Base-by-base conservation (phyloP, 352 stramenopile species). In the Phytophthora sojae region DNA sequence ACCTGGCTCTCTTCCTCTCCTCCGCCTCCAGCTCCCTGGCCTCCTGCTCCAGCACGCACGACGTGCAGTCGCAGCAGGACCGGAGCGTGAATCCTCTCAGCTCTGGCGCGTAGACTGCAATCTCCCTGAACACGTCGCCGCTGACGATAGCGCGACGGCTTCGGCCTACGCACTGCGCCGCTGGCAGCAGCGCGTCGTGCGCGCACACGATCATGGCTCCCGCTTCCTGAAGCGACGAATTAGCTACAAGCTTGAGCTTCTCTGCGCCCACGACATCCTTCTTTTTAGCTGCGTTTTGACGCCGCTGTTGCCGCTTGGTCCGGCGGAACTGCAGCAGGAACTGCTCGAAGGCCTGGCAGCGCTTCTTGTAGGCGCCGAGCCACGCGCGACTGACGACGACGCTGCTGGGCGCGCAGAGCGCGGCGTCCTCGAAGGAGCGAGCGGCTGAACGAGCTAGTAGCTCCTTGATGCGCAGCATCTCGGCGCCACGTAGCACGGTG, bases 321-420 rank as follows among this genome's bases (percentile, higher is more conserved):
- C 77, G 59, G 9, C 82, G 85, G 52, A 94, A 94, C 63, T 95
- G 89, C 69, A 78, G 68, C 15, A 95, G 35, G 63, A 83, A 90
- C 71, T 95, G 87, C 72, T 96, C 89, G 67, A 86, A 91, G 15
- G 26, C 47, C 42, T 90, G 82, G 60, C 85, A 89, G 44, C 87
- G 83, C 58, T 90, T 92, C 69, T 84, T 89, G 77, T 81, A 95
- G 35, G 84, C 84, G 23, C 90, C 70, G 23, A 93, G 77, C 85
- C 88, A 96, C 26, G 86, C 80, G 55, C 86, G 89, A 65, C 85
- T 90, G 49, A 95, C 74, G 19, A 95, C 60, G 32, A 96, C 81
- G 50, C 73, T 78, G 6, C 69, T 76, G 8, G 76, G 73, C 14
- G 73, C 55, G 37, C 78, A 81, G 7, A 57, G 61, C 11, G 73